Conservation (phyloP, 139 green algal genomes). For the Klebsormidium nitens region DNA sequence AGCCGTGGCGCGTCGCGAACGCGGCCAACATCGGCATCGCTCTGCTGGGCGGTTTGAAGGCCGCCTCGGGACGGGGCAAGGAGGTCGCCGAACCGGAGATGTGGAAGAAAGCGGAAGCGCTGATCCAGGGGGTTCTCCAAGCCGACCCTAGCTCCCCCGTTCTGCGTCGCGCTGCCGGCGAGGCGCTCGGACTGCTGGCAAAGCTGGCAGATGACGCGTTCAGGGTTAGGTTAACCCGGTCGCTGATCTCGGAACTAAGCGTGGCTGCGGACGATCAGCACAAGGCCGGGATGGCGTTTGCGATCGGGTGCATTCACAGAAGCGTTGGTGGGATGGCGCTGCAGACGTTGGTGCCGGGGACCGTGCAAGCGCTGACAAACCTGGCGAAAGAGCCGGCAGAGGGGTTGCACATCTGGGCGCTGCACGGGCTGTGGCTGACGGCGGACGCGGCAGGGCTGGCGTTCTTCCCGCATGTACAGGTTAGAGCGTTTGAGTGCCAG, state of each 20-base stretch:
- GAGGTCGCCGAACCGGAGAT: constrained; percentile 12
- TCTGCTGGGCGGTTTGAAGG: constrained; percentile 32
- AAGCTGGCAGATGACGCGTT: constrained; percentile 31
- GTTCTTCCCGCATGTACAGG: constrained; percentile 58
- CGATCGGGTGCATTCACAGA: constrained; percentile 62
- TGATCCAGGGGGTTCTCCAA: constrained; percentile 22
- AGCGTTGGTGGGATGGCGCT: constrained; percentile 39
- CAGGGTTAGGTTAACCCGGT: no score
- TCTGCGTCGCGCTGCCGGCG: constrained; percentile 10
- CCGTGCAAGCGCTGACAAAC: constrained; percentile 19
- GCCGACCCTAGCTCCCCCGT: constrained; percentile 8
- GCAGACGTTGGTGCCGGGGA: constrained; percentile 9
- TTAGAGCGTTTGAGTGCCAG: no score
- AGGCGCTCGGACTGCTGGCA: constrained; percentile 32
- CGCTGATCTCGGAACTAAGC: constrained; percentile 23
- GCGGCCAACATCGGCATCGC: constrained; percentile 27
- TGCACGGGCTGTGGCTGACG: constrained; percentile 73
- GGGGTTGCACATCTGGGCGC: constrained; percentile 55
- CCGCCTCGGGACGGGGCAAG: constrained; percentile 1
- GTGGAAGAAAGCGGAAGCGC: constrained; percentile 1
- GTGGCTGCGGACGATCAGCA: constrained; percentile 18
- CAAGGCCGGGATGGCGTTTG: constrained; percentile 48
- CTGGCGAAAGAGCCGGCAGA: constrained; percentile 11
- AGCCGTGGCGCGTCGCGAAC: constrained; percentile 20
- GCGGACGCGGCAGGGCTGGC: constrained; percentile 64